Conservation (phyloP, 1,139 yeast species). For the Candida neerlandica region DNA sequence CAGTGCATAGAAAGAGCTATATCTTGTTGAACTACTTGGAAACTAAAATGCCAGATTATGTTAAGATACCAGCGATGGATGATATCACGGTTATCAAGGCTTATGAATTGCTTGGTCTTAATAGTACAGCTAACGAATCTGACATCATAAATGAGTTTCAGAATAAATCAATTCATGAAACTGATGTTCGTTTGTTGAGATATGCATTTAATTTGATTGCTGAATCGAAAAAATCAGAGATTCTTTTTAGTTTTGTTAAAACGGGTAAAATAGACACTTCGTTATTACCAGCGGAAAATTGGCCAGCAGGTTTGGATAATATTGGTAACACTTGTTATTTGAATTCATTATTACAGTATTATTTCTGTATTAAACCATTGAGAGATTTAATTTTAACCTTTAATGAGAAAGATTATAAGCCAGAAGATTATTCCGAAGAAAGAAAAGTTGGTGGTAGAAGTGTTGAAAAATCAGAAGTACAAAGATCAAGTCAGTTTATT, state of each 20-base stretch:
- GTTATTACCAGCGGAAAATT: constrained; percentile 61
- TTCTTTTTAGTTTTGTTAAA: constrained; percentile 53
- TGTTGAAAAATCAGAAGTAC: constrained; percentile 72
- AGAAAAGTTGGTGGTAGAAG: constrained; percentile 86
- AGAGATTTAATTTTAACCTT: constrained; percentile 67
- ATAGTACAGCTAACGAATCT: constrained; percentile 52
- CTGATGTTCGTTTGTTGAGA: constrained; percentile 52
- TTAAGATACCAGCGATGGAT: constrained; percentile 19
- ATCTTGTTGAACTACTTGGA: constrained; percentile 51
- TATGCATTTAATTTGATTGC: constrained; percentile 54
- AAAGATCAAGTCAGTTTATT: constrained; percentile 80
- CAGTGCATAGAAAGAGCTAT: constrained; percentile 42
- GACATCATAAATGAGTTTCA: constrained; percentile 60
- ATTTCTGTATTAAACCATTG: constrained; percentile 81
- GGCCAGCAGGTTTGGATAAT: constrained; percentile 92
- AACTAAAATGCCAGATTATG: constrained; percentile 39
- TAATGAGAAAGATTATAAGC: constrained; percentile 30
- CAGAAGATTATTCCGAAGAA: constrained; percentile 18
- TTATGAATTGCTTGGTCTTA: constrained; percentile 44
- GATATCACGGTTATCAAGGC: constrained; percentile 34
- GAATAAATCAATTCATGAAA: constrained; percentile 24
- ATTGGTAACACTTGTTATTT: constrained; percentile 95
- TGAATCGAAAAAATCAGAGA: constrained; percentile 48
- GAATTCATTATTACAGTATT: constrained; percentile 86
- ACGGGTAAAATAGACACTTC: constrained; percentile 65